Evolutionary conservation across 2,329 filamentous ascomycete species (phyloP).

Genomic region (Fusarium sp.): DNA sequence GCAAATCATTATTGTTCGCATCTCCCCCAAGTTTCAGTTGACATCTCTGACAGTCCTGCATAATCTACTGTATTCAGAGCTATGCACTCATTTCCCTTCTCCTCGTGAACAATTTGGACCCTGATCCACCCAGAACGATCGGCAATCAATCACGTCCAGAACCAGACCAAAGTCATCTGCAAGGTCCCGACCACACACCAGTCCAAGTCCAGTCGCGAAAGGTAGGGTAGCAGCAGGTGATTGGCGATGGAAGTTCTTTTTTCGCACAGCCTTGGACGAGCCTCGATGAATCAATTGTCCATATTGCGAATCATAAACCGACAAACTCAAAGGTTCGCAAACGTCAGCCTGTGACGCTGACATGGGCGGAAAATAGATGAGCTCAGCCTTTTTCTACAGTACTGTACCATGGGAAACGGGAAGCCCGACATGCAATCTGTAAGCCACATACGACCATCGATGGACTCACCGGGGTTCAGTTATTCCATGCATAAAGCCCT

Average conservation of each 20-base stretch:
- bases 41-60: conserved; percentile 23
- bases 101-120: conserved; percentile 19
- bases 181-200: conserved; percentile 42
- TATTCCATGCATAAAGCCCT: conserved; percentile 30
- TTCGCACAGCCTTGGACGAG: conserved; percentile 20
- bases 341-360: conserved; percentile 24
- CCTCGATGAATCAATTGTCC: conserved; percentile 8
- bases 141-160: conserved; percentile 24
- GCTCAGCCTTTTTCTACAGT: conserved; percentile 28
- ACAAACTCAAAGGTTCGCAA: neutral
- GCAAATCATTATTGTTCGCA: conserved; percentile 5
- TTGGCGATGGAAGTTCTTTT: conserved; percentile 29
- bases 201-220: neutral
- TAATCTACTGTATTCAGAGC: conserved; percentile 22
- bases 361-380: conserved; percentile 19
- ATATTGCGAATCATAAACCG: neutral
- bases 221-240: conserved; percentile 36
- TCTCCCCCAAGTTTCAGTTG: conserved; percentile 7
- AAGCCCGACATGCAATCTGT: conserved; percentile 34
- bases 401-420: conserved; percentile 26
- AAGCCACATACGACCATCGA: conserved; percentile 36
- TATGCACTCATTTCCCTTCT: conserved; percentile 7
- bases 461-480: conserved; percentile 28
- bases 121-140: conserved; percentile 49
- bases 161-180: conserved; percentile 37